Evolutionary conservation across 2,329 filamentous ascomycete species (phyloP), one percentile per base, ranked within the genome.

Genomic region (Byssochlamys sp.): DNA sequence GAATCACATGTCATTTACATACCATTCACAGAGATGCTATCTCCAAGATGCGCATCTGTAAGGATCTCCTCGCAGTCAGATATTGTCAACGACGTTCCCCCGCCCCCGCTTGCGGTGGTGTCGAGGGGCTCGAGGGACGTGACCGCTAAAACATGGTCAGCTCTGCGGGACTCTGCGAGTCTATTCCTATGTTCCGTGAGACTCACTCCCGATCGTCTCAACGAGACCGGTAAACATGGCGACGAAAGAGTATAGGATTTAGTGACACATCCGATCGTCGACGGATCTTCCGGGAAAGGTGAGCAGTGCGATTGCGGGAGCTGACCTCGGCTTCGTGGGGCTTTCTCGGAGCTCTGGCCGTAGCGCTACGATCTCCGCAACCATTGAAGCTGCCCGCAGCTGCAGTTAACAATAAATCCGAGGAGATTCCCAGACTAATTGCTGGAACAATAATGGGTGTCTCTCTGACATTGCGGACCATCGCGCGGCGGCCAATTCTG

Each of bases 211-310:
- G 62, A 97, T 87, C 61, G 87, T 88, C 77, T 96, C 91, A 56
- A 96, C 89, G 61, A 96, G 88, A 65, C 94, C 94, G 58, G 94
- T 97, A 71, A 99, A 97, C 94, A 99, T 97, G 60, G 61, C 79
- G 66, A 58, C 39, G 56, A 57, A 57, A 55, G 58, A 28, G 57
- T 55, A 63, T 65, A 60, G 7, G 7, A 57, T 51, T 33, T 48
- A 53, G 25, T 39, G 51, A 53, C 6, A 28, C 12, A 27, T 26
- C 12, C 31, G 24, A 31, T 31, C 48, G 14, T 35, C 27, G 54
- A 52, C 50, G 29, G 26, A 24, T 45, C 39, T 45, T 45, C 39
- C 39, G 39, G 35, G 35, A 39, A 39, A 39, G 35, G 11, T n/a
- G 35, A n/a, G 39, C 39, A 45, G 14, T 19, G 39, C n/a, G 39